Percentiles rank a stretch among this genome's conserved stretches.
Conservation (phyloP, 2,329 filamentous ascomycete species). For the Davidsoniella neocaledoniae region DNA sequence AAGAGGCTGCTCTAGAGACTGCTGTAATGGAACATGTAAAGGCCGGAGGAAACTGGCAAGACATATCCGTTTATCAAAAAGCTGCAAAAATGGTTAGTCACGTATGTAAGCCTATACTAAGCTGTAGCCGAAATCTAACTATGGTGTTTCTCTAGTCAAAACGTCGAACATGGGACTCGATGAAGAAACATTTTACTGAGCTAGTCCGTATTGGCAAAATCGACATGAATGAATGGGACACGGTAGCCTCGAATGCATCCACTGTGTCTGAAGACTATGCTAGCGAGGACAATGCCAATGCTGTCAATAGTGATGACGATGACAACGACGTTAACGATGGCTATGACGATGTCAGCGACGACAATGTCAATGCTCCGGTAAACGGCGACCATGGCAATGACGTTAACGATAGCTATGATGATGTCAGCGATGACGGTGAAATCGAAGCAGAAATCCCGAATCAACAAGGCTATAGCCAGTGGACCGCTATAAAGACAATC, state of each 20-base stretch:
- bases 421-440: too few species aligned
- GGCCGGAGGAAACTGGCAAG: constrained; percentile 12
- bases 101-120: neutral
- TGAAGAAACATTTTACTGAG: constrained; percentile 8
- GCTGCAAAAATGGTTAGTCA: constrained; percentile 8
- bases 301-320: neutral
- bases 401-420: neutral
- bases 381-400: neutral
- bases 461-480: neutral
- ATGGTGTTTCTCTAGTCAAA: neutral
- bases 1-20: constrained; percentile 6
- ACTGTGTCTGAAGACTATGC: neutral
- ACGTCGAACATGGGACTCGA: constrained; percentile 5
- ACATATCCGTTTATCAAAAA: constrained; percentile 10
- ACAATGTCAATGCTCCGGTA: neutral
- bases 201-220: constrained; percentile 7
- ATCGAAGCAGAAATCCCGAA: neutral
- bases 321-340: neutral
- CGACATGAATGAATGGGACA: constrained; percentile 11
- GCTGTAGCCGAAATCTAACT: neutral
- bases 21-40: constrained; percentile 11
- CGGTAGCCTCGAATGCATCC: neutral
- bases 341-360: neutral
- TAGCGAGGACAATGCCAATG: neutral
- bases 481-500: neutral